Evolutionary conservation across 352 stramenopile genomes (phyloP), one percentile per base, ranked within the genome.

Genomic region (Blastocystis sp.): DNA sequence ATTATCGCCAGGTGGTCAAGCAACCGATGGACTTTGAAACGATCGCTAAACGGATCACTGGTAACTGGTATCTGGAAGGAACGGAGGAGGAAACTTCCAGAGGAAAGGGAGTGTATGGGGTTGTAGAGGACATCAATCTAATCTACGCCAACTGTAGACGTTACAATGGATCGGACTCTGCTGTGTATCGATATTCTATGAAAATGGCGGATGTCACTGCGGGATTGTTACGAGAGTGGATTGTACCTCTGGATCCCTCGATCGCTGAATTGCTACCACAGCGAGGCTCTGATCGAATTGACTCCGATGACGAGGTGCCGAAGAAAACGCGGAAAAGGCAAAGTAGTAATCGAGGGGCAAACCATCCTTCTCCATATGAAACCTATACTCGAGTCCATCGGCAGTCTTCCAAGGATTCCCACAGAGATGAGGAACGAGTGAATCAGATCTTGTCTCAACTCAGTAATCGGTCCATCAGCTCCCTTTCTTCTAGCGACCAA

Each of bases 21-120:
- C 91, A 95, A 6, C 94, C 94, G 0, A 96, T 96, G 88, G 94
- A 96, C 89, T 91, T 96, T 13, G 93, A 93, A 13, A 96, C 94
- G 2, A 95, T 96, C 76, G 92, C 91, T 34, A 92, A 91, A 20
- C 93, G 93, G 24, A 75, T 94, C 0, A 90, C 93, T 39, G 81
- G 78, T 55, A 92, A 91, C 37, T 93, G 93, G 90, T 96, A 96
- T 90, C 91, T 90, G 91, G 94, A 95, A 91, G 4, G 7, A 9
- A 54, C 26, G n/a, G 62, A 81, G 13, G 50, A 59, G 20, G 37
- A 45, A 16, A 43, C 26, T 30, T 75, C 50, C 18, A 62, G 54
- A 45, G 18, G 69, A 3, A 90, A 95, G 93, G 92, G 91, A 75
- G 95, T 94, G 93, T 90, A 93, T 70, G 76, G 91, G 81, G 95